These are phyloP conservation scores for Talaromyces atroroseus DNA, from an alignment of 2,329 filamentous ascomycete species.

Conservation along the genomic window DNA sequence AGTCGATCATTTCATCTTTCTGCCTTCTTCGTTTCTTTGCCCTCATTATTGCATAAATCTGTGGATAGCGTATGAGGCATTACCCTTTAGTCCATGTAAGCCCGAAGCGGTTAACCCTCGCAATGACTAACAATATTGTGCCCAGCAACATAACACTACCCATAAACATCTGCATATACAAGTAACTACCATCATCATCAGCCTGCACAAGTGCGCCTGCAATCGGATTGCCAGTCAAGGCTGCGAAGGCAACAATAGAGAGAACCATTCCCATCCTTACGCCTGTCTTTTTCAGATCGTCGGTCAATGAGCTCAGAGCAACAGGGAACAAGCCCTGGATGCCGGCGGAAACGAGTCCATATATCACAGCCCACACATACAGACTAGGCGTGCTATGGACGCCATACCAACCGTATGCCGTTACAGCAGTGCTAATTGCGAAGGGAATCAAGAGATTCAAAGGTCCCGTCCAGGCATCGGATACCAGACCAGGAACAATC, in stretches of 20 bases:
- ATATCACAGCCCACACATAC: conserved; percentile 8
- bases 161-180: conserved; percentile 50
- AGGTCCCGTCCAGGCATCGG: conserved; percentile 9
- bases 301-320: conserved; percentile 51
- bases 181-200: conserved; percentile 39
- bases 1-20: no score
- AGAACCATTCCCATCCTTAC: conserved; percentile 56
- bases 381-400: conserved; percentile 1
- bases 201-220: conserved; percentile 48
- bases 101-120: conserved; percentile 36
- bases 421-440: background rate
- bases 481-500: conserved; percentile 45
- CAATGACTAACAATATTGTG: conserved; percentile 35
- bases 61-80: background rate
- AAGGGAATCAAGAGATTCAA: conserved; percentile 12
- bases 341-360: conserved; percentile 4
- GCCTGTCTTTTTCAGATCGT: conserved; percentile 49
- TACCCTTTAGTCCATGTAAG: conserved; percentile 31
- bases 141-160: conserved; percentile 43
- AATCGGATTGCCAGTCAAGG: conserved; percentile 51
- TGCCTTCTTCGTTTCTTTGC: no score
- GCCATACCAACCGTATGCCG: conserved; percentile 11
- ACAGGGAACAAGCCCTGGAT: conserved; percentile 53
- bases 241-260: conserved; percentile 49
- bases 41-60: background rate